A percentile compares a stretch with the other conserved stretches of the same genome.
phyloP scores from a whole-genome alignment of 495 filamentous ascomycete species.

The Annulohypoxylon nitens region DNA sequence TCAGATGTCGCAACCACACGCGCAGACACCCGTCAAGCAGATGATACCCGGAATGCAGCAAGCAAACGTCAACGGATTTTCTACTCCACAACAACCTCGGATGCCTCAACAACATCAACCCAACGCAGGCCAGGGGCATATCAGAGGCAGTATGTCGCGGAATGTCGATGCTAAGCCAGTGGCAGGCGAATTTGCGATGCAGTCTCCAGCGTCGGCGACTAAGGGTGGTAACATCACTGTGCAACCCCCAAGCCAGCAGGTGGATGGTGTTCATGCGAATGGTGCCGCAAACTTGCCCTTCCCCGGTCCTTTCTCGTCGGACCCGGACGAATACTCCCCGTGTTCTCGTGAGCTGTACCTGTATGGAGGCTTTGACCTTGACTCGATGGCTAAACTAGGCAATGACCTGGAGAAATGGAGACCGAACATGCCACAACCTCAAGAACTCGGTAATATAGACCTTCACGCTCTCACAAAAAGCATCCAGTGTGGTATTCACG shows the following conservation, averaged over 20 bases:
- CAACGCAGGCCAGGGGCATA: slow-evolving; percentile 48
- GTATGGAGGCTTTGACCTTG: slow-evolving; percentile 75
- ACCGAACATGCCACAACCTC: slow-evolving; percentile 78
- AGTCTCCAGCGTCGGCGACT: slow-evolving; percentile 54
- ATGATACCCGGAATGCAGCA: slow-evolving; percentile 60
- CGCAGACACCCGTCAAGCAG: slow-evolving; percentile 66
- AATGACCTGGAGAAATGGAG: slow-evolving; percentile 72
- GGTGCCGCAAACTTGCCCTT: slow-evolving; percentile 48
- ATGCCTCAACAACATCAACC: slow-evolving; percentile 56
- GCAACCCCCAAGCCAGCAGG: slow-evolving; percentile 53
- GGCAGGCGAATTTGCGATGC: slow-evolving; percentile 57
- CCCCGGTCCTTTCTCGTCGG: slow-evolving; percentile 50
- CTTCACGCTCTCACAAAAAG: slow-evolving; percentile 92
- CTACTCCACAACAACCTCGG: slow-evolving; percentile 61
- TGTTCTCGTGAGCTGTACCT: slow-evolving; percentile 70
- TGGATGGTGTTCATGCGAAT: slow-evolving; percentile 49
- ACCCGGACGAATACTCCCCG: slow-evolving; percentile 69
- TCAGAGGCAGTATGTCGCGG: slow-evolving; percentile 59
- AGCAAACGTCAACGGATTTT: slow-evolving; percentile 63
- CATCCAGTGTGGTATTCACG: slow-evolving; percentile 90
- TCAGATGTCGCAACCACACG: slow-evolving; percentile 62
- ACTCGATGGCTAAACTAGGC: slow-evolving; percentile 71
- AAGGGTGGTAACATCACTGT: slow-evolving; percentile 56
- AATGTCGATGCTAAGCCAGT: slow-evolving; percentile 57
- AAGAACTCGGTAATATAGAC: slow-evolving; percentile 88